phyloP scores from a whole-genome alignment of 805 yeast species.

The Hanseniaspora meyeri region DNA sequence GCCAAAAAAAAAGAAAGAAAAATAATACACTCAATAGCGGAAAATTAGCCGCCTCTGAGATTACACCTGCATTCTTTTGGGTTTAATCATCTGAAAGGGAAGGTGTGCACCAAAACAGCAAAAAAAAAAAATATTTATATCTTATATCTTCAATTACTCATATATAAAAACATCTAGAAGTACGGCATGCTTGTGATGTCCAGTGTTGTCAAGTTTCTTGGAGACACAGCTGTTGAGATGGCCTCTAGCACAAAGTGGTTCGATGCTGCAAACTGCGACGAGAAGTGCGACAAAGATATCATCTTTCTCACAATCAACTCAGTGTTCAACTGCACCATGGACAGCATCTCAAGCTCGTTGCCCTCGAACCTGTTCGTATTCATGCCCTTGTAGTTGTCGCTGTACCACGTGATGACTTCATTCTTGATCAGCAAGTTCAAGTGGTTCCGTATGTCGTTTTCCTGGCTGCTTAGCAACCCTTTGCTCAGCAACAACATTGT shows the following conservation, averaged over 20 bases:
- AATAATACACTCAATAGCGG: too few species aligned
- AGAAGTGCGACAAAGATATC: conserved; percentile 56
- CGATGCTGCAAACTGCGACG: conserved; percentile 46
- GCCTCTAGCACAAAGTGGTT: conserved; percentile 83
- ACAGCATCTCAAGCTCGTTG: conserved; percentile 72
- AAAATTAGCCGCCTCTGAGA: too few species aligned
- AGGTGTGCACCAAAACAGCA: too few species aligned
- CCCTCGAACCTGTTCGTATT: conserved; percentile 75
- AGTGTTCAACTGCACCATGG: conserved; percentile 77
- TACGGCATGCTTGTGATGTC: conserved; percentile 95
- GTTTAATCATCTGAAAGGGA: too few species aligned
- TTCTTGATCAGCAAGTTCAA: conserved; percentile 90
- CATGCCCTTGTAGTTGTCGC: conserved; percentile 21
- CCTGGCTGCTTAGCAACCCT: conserved; percentile 72
- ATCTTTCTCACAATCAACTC: conserved; percentile 73
- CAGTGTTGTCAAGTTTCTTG: conserved; percentile 79
- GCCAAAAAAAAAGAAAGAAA: too few species aligned
- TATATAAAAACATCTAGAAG: conserved; percentile 31
- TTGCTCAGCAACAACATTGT: conserved; percentile 74
- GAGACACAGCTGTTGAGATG: conserved; percentile 89
- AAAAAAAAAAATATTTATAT: too few species aligned
- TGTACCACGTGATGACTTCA: conserved; percentile 88
- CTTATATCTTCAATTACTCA: too few species aligned
- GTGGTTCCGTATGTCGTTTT: conserved; percentile 80
- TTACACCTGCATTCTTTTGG: too few species aligned